Evolutionary conservation across 1,284 basidiomycete species (phyloP), one percentile per base, ranked within the genome.

Genomic region (Leccinum fallax): DNA sequence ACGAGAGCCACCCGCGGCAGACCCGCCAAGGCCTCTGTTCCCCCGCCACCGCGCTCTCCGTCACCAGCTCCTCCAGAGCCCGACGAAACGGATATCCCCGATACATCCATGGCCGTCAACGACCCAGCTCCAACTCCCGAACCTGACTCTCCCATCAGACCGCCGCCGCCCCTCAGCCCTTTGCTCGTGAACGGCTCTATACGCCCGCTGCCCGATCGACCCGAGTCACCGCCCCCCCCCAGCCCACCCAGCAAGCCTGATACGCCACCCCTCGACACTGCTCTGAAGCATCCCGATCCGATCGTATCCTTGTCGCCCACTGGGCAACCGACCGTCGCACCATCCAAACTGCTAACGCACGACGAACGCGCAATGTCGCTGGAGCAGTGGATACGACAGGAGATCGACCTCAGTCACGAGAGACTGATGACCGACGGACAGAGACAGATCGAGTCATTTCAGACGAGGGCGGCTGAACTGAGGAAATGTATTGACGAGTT

Each of bases 351-450:
- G 19, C 76, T 92, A 36, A 84, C 83, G 16, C 85, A 86, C 34
- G 81, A 83, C n/a, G 89, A 92, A 69, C 76, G 86, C 59, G 73
- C 79, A 32, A 86, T 92, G 87, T 88, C 89, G 0, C 83, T 92
- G 40, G 90, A 92, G 67, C 84, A 92, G 68, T 92, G 88, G 85
- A 86, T 92, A 63, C 79, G 86, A 58, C 83, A 85, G 66, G 89
- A 92, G 74, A 89, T 89, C 69, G 79, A 80, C 61, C 71, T 83
- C 40, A 83, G 90, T 71, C 85, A 83, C 64, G 85, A 85, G 65
- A 83, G 80, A 66, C 82, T 92, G 64, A 79, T 81, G 70, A 73
- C 78, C 61, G 89, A 91, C 66, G 89, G 85, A 7, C 84, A 85
- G 71, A 76, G 79, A 63, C 81, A 84, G 70, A 80, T 92, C 61